phyloP scores from a whole-genome alignment of 768 basidiomycete species.

The Suillus alpinus region DNA sequence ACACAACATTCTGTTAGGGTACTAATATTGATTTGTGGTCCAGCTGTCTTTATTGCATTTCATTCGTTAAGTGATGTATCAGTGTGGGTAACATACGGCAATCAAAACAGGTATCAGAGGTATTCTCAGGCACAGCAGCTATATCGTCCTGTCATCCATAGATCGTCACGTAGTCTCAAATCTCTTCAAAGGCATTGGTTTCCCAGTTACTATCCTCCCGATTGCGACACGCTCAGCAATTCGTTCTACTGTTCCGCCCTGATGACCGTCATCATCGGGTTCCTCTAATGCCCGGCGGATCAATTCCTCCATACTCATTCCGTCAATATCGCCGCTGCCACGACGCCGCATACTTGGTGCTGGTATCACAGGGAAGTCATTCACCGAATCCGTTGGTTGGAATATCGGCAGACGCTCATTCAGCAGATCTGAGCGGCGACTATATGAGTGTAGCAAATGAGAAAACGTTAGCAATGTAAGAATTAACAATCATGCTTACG shows the following conservation, averaged over 20 bases:
- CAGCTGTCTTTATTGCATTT: neutral
- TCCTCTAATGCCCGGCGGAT: slow-evolving; percentile 64
- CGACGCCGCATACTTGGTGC: slow-evolving; percentile 61
- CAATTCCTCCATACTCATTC: slow-evolving; percentile 59
- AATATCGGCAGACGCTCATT: slow-evolving; percentile 75
- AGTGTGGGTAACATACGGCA: neutral
- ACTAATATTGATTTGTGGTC: neutral
- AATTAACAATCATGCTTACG: slow-evolving; percentile 43
- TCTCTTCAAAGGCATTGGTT: slow-evolving; percentile 58
- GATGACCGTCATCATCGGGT: slow-evolving; percentile 43
- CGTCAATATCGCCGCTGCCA: slow-evolving; percentile 39
- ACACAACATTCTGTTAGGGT: neutral
- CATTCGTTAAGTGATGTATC: neutral
- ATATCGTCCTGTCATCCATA: neutral
- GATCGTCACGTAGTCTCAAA: slow-evolving; percentile 51
- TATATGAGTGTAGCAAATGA: slow-evolving; percentile 22
- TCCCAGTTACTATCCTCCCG: slow-evolving; percentile 41
- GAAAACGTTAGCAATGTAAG: neutral
- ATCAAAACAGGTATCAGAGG: neutral
- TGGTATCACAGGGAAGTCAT: slow-evolving; percentile 46
- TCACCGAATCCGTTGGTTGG: slow-evolving; percentile 29
- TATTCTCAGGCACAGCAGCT: neutral
- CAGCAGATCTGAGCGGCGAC: slow-evolving; percentile 66
- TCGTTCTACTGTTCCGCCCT: slow-evolving; percentile 47
- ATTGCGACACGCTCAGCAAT: slow-evolving; percentile 63